Evolutionary conservation across 1,139 yeast genomes (phyloP).

Genomic region (Pichia terricola): DNA sequence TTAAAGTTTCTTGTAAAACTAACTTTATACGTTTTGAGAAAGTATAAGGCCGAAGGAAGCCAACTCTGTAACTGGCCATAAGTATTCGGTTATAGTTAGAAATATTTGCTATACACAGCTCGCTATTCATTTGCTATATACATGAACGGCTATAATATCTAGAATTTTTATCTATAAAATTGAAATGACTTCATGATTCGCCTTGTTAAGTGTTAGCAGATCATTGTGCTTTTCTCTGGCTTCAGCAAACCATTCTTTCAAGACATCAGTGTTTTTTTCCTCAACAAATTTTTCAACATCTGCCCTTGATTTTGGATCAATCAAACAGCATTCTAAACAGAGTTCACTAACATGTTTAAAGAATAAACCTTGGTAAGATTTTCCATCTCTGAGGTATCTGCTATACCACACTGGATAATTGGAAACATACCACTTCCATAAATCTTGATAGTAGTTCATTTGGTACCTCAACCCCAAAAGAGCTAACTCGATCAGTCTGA

Average conservation of each 20-base stretch:
- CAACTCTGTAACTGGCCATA: too few relatives aligned
- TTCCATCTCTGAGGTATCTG: conserved; percentile 25
- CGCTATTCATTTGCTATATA: too few relatives aligned
- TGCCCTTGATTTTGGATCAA: conserved; percentile 13
- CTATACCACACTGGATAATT: conserved; percentile 43
- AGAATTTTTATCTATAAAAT: too few relatives aligned
- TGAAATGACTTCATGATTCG: conserved; percentile 6
- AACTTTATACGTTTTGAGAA: too few relatives aligned
- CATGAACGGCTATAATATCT: too few relatives aligned
- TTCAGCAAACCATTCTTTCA: conserved; percentile 16
- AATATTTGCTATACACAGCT: too few relatives aligned
- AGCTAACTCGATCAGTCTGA: conserved; percentile 43
- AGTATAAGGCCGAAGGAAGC: too few relatives aligned
- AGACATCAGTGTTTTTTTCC: conserved; percentile 1
- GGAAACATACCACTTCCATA: conserved; percentile 49
- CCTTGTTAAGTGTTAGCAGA: conserved; percentile 14
- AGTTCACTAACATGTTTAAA: conserved; percentile 18
- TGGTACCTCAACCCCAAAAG: conserved; percentile 40
- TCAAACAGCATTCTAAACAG: conserved; percentile 20
- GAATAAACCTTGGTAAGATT: conserved; percentile 15
- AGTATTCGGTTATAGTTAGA: too few relatives aligned
- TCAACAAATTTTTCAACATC: conserved; percentile 16
- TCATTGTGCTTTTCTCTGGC: conserved; percentile 14
- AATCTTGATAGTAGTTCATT: conserved; percentile 16
- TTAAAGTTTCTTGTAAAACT: too few relatives aligned